phyloP scores from a whole-genome alignment of 1,139 yeast species.

The Candida neerlandica region DNA sequence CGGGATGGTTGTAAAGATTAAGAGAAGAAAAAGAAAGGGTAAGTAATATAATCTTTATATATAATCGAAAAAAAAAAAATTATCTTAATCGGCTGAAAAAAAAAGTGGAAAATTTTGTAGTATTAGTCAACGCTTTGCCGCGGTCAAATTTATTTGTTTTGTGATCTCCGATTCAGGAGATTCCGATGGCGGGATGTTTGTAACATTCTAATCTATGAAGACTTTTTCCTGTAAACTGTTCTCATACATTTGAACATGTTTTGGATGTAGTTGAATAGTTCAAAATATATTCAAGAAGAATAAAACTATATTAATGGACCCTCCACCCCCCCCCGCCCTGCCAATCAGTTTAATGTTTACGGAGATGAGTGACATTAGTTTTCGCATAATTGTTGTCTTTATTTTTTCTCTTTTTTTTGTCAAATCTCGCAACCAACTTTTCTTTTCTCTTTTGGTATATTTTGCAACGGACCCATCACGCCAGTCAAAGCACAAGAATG shows the following conservation, averaged over 20 bases:
- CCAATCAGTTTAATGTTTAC: background rate
- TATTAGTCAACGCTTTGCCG: conserved; percentile 3
- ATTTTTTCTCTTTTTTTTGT: background rate
- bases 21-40: background rate
- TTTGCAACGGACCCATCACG: background rate
- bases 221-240: background rate
- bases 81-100: background rate
- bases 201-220: background rate
- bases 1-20: background rate
- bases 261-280: no score
- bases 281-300: no score
- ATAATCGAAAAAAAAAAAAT: background rate
- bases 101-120: conserved; percentile 1
- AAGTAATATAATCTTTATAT: background rate
- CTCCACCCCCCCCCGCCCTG: no score
- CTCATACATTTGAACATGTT: no score
- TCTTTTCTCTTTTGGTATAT: background rate
- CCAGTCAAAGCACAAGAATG: background rate
- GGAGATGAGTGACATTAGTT: background rate
- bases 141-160: background rate
- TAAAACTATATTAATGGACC: no score
- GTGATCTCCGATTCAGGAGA: conserved; percentile 5
- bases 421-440: conserved; percentile 4
- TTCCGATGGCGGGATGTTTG: background rate
- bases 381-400: background rate